Evolutionary conservation across 2,329 filamentous ascomycete species (phyloP), one percentile per base, ranked within the genome.

Genomic region (Pseudopithomyces maydicus): DNA sequence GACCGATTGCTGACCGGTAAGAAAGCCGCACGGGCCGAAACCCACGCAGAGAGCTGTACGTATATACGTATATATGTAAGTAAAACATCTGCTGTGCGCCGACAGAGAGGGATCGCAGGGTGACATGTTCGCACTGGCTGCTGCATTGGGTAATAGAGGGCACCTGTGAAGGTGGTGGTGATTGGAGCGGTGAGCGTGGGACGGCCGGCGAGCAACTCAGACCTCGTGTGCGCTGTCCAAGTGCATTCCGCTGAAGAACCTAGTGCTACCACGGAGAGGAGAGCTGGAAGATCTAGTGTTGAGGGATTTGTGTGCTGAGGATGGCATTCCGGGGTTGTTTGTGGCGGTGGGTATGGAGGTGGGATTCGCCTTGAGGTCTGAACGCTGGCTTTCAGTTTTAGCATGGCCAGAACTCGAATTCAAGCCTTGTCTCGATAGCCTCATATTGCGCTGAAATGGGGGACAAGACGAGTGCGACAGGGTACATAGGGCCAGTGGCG

Each of bases 281-380:
- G 26, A 39, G 22, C 20, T n/a, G n/a, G n/a, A n/a, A 35, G 23
- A 52, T 47, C 47, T 23, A 52, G 17, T 29, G 48, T 2, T 42
- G 29, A 23, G 5, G 22, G n/a, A 10, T 17, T 23, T 29, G 29
- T 5, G 19, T 11, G 51, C 6, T 3, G 12, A 36, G 36, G 22
- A 17, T 35, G 38, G 14, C 55, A 63, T 60, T 63, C 55, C 60
- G n/a, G 33, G 23, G 14, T 20, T 58, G 36, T 46, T 35, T 59
- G 55, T 55, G 50, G 55, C 38, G 43, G 46, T 35, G 54, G 51
- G 17, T 49, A 26, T 29, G 26, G 26, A 29, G 26, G 26, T 8
- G 8, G 8, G 26, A 29, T 29, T 8, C 8, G 26, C 26, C 8
- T 5, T 29, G 8, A 5, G 8, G 26, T 29, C 26, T 29, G 26